Evolutionary conservation across 176 grass and related monocot species (phyloP), one percentile per base, ranked within the genome.

Genomic region (Rhynchospora tenuis): DNA sequence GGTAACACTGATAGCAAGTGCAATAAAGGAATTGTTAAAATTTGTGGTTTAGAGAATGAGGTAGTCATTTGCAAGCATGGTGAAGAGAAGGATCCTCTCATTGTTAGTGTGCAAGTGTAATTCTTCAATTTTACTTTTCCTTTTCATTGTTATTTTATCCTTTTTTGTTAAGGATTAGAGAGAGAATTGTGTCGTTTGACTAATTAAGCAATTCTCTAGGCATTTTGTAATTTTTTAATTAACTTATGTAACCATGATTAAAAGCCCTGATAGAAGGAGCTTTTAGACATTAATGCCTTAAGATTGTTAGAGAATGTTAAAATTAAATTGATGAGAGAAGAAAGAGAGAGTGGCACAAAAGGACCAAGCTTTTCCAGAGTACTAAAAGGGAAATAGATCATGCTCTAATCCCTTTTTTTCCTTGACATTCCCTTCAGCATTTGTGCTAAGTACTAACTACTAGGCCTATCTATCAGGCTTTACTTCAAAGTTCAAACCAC

Each of bases 81-180:
- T 64, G 78, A 81, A 81, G 78, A 82, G 61, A 51, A 67, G 44
- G 60, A 82, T 67, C 80, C 80, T 68, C 80, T 82, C 1, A 82
- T 82, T 67, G 61, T 82, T 63, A 82, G 80, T 52, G 61, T 82
- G 50, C 43, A 50, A 67, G 80, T 82, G 60, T 82, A 28, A 82
- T 82, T 64, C 66, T 63, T 45, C n/a, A 44, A 80, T 80, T 73
- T 51, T 43, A 42, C 4, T 20, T 44, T 33, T 44, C 8, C 46
- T 61, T 63, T 23, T 63, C 1, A 61, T 17, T 81, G 14, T 63
- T 63, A 45, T 81, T 64, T 80, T 63, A 62, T 81, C 59, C 7
- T 77, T 56, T 31, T 56, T 77, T 77, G 6, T 77, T 56, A 56
- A 77, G 73, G 50, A 77, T 56, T 55, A 29, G 29, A 50, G 70